Percentiles rank a stretch among this genome's conserved stretches.
Evolutionary conservation across 1,284 basidiomycete genomes (phyloP).

Genomic region (Fomitopsis palustris): DNA sequence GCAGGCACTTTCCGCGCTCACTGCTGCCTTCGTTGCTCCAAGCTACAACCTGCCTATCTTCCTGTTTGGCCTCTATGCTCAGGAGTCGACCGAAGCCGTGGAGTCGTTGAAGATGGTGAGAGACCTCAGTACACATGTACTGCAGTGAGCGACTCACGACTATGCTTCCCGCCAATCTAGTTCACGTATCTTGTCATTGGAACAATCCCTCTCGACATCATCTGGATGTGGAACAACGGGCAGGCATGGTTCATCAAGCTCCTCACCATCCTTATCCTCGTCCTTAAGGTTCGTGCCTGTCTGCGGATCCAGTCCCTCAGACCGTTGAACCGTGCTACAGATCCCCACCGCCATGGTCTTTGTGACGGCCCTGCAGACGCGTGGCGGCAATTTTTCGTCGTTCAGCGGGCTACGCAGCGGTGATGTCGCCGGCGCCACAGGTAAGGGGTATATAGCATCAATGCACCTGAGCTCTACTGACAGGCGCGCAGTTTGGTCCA

Average conservation of each 20-base stretch:
- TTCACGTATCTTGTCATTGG: constrained; percentile 60
- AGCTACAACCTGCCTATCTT: constrained; percentile 73
- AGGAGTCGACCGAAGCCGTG: constrained; percentile 61
- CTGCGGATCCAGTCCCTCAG: neutral
- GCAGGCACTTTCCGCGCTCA: constrained; percentile 54
- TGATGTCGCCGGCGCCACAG: constrained; percentile 61
- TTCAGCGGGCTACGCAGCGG: constrained; percentile 45
- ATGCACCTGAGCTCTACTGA: neutral
- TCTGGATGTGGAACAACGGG: constrained; percentile 60
- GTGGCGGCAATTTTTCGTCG: constrained; percentile 59
- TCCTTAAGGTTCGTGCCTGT: constrained; percentile 55
- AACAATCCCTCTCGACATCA: constrained; percentile 63
- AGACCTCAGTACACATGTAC: neutral
- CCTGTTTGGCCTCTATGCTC: constrained; percentile 68
- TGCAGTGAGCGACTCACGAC: neutral
- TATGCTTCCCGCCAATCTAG: constrained; percentile 35
- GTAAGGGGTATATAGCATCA: constrained; percentile 29
- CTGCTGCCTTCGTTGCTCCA: constrained; percentile 57
- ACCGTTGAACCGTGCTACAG: constrained; percentile 17
- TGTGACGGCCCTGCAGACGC: constrained; percentile 51
- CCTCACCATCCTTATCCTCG: constrained; percentile 53
- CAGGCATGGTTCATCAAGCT: constrained; percentile 56
- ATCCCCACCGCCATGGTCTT: constrained; percentile 61
- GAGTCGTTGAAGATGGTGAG: constrained; percentile 63
- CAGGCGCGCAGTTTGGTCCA: constrained; percentile 65